phyloP scores from a whole-genome alignment of 2,329 filamentous ascomycete species.

The Graphilbum ipis-grandicollis region DNA sequence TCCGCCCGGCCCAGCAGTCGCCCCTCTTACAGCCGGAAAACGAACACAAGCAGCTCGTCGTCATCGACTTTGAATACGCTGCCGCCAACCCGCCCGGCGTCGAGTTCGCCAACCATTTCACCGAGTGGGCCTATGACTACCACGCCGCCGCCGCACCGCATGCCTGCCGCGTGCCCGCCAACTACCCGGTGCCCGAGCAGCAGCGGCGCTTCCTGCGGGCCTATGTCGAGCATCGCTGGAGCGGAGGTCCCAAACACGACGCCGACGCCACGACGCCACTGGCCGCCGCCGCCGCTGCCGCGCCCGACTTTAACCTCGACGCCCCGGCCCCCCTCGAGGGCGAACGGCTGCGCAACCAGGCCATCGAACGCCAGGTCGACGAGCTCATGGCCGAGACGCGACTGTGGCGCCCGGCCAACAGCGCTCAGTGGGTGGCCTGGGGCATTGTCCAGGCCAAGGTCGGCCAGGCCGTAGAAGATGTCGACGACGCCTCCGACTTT shows the following conservation, averaged over 20 bases:
- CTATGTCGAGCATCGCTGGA: slow-evolving; percentile 59
- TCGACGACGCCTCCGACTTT: slow-evolving; percentile 37
- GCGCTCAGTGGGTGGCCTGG: slow-evolving; percentile 87
- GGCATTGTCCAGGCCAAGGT: slow-evolving; percentile 90
- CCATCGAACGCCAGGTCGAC: slow-evolving; percentile 48
- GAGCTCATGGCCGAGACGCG: slow-evolving; percentile 61
- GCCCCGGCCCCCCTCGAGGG: slow-evolving; percentile 38
- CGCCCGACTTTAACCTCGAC: slow-evolving; percentile 63
- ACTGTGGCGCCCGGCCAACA: slow-evolving; percentile 77
- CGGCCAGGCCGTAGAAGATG: slow-evolving; percentile 37
- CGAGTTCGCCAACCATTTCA: slow-evolving; percentile 97
- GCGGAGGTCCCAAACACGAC: too few species aligned
- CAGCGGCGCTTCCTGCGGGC: slow-evolving; percentile 72
- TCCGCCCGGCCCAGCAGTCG: slow-evolving; percentile 53
- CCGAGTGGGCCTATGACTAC: slow-evolving; percentile 98
- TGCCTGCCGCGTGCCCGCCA: slow-evolving; percentile 47
- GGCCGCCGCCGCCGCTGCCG: slow-evolving; percentile 12
- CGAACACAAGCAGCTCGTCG: slow-evolving; percentile 86
- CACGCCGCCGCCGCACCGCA: slow-evolving; percentile 51
- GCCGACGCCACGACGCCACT: too few species aligned
- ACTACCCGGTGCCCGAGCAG: slow-evolving; percentile 65
- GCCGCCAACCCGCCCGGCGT: slow-evolving; percentile 72
- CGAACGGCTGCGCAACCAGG: slow-evolving; percentile 44
- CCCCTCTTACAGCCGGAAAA: slow-evolving; percentile 79
- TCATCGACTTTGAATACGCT: slow-evolving; percentile 97